These are phyloP conservation scores for Climacium dendroides DNA, from an alignment of 225 moss, liverwort and hornwort species.

Conservation along the genomic window DNA sequence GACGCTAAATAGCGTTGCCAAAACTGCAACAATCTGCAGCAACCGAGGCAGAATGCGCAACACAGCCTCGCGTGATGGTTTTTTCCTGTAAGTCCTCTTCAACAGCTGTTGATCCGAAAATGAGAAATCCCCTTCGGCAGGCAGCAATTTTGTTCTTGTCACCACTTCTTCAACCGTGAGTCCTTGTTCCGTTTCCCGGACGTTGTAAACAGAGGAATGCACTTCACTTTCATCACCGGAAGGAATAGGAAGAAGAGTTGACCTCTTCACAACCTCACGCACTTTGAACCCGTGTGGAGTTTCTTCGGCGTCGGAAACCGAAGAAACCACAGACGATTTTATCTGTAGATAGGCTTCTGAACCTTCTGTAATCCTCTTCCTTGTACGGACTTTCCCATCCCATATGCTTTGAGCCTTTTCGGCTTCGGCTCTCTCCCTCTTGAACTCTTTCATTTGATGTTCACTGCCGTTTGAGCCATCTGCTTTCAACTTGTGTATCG, in stretches of 20 bases:
- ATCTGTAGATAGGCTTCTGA: constrained; percentile 21
- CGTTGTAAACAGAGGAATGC: constrained; percentile 40
- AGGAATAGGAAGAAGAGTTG: constrained; percentile 34
- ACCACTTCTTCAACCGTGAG: constrained; percentile 40
- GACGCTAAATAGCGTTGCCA: constrained; percentile 1
- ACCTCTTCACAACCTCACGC: constrained; percentile 37
- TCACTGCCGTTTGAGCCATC: background rate
- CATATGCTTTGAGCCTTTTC: constrained; percentile 35
- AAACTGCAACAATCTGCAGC: constrained; percentile 19
- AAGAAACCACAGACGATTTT: constrained; percentile 31
- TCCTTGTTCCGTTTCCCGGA: constrained; percentile 27
- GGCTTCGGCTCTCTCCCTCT: constrained; percentile 21
- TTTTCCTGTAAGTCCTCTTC: background rate
- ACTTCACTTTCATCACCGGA: constrained; percentile 26
- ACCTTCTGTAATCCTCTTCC: constrained; percentile 1
- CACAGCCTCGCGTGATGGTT: background rate
- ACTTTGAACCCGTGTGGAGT: constrained; percentile 32
- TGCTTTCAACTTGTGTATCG: background rate
- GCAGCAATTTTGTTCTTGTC: constrained; percentile 26
- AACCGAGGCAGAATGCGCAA: background rate
- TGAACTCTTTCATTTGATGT: background rate
- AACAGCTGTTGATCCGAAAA: constrained; percentile 26
- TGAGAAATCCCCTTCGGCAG: constrained; percentile 6
- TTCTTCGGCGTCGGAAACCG: constrained; percentile 29
- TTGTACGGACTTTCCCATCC: constrained; percentile 24